Conservation (phyloP, 2,329 filamentous ascomycete species). For the Sporothrix inflata region DNA sequence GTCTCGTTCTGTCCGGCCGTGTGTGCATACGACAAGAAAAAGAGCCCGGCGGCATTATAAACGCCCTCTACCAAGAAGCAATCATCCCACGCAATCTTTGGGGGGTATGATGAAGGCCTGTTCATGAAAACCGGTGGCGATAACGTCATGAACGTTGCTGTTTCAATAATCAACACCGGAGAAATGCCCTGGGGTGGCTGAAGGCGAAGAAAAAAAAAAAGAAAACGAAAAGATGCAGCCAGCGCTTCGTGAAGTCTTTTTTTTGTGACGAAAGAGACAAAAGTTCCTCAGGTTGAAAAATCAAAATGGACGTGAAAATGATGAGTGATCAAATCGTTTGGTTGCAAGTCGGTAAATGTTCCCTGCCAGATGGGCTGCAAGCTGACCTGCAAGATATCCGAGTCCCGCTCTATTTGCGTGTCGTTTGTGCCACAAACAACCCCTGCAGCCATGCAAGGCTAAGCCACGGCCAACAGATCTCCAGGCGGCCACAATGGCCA, state of each 20-base stretch:
- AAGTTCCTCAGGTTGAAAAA: background rate
- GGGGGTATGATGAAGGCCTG: background rate
- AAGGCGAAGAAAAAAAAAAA: background rate
- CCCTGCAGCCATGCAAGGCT: background rate
- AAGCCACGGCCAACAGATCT: background rate
- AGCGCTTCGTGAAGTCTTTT: background rate
- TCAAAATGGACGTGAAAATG: background rate
- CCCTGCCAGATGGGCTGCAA: background rate
- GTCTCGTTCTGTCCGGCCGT: background rate
- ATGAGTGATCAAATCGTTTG: background rate
- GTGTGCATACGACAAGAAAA: background rate
- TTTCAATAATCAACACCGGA: background rate
- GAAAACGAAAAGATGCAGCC: background rate
- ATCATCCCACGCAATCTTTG: background rate
- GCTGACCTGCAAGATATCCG: conserved; percentile 9
- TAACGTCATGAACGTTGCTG: background rate
- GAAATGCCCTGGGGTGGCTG: background rate
- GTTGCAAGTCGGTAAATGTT: background rate
- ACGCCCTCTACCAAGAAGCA: background rate
- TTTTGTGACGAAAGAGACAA: too few relatives aligned
- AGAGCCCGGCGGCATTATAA: background rate
- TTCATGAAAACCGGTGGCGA: background rate
- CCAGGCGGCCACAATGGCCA: background rate
- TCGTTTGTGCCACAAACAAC: background rate
- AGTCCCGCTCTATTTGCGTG: background rate